Evolutionary conservation across 2,329 filamentous ascomycete genomes (phyloP), one percentile per base, ranked within the genome.

Genomic region (Lachnellula hyalina): DNA sequence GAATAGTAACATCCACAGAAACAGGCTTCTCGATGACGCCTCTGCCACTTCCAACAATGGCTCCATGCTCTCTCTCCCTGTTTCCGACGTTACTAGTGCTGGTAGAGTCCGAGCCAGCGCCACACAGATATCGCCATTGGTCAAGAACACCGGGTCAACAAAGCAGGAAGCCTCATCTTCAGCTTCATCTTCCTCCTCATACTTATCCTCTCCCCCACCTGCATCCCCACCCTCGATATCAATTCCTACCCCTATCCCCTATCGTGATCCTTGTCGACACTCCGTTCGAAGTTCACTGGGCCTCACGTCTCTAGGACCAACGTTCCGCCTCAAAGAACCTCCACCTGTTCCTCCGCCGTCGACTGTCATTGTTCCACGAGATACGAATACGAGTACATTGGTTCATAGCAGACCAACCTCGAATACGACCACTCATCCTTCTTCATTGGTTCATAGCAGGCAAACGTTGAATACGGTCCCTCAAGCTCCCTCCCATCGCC

Each of bases 21-120:
- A 35, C 35, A 25, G 47, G 49, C 34, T 23, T 49, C 47, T 40
- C 21, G 50, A 59, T 40, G 54, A 57, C 48, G 25, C 23, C 23
- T 7, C 25, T 28, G 25, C 25, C 25, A 28, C 25, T 7, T 28
- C 25, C 25, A 28, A 28, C 7, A 7, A 28, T 8, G 25, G 6
- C 25, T 28, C 25, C 7, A 7, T 28, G 25, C 6, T 28, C 25
- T 28, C 25, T 28, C 25, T 28, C 25, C 25, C 6, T 8, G 25
- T 28, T 6, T 28, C 25, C 7, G 1, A 28, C 7, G 1, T 6
- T 2, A 28, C 25, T 6, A 28, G 25, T 28, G 2, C 25, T 2
- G 7, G 5, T 25, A 25, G 19, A 21, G 19, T 2, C 19, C 23
- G 5, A 25, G 23, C 23, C 23, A 5, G 23, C 2, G 23, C 5